A percentile compares a stretch with the other conserved stretches of the same genome.
These are phyloP conservation scores for Moesziomyces antarcticus DNA, from an alignment of 1,284 basidiomycete genomes.

Conservation along the genomic window DNA sequence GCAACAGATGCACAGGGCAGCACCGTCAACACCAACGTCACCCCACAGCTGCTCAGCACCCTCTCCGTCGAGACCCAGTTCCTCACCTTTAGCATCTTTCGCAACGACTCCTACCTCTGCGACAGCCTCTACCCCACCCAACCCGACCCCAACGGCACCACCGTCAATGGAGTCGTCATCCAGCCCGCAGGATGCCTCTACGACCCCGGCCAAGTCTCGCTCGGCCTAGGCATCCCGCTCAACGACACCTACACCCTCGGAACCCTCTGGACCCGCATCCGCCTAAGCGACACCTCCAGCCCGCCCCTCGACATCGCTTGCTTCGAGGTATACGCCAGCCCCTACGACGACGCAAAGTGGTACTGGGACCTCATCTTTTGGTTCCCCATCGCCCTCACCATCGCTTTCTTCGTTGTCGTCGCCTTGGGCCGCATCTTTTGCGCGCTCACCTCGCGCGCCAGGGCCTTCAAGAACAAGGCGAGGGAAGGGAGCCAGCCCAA, in stretches of 20 bases:
- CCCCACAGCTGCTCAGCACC: slow-evolving; percentile 44
- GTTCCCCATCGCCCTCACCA: slow-evolving; percentile 79
- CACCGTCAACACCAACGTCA: slow-evolving; percentile 35
- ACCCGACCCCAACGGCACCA: slow-evolving; percentile 48
- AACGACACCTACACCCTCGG: slow-evolving; percentile 78
- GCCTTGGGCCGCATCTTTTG: slow-evolving; percentile 76
- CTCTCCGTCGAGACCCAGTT: slow-evolving; percentile 52
- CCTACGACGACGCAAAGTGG: slow-evolving; percentile 76
- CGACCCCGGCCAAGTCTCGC: slow-evolving; percentile 77
- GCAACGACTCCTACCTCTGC: slow-evolving; percentile 59
- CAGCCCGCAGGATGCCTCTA: slow-evolving; percentile 53
- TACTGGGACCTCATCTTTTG: slow-evolving; percentile 83
- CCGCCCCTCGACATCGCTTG: slow-evolving; percentile 80
- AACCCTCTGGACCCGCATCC: slow-evolving; percentile 83
- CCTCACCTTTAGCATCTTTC: slow-evolving; percentile 58
- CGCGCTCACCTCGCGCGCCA: slow-evolving; percentile 40
- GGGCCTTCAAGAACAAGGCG: slow-evolving; percentile 56
- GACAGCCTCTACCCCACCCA: slow-evolving; percentile 53
- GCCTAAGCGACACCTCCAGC: slow-evolving; percentile 82
- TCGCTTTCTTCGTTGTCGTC: slow-evolving; percentile 83
- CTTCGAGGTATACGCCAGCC: slow-evolving; percentile 81
- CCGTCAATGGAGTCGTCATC: slow-evolving; percentile 34
- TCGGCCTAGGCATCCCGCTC: slow-evolving; percentile 81
- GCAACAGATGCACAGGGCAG: slow-evolving; percentile 40
- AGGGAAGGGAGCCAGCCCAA: slow-evolving; percentile 58